Evolutionary conservation across 2,329 filamentous ascomycete species (phyloP), one percentile per base, ranked within the genome.

Genomic region (Tolypocladium amazonense): DNA sequence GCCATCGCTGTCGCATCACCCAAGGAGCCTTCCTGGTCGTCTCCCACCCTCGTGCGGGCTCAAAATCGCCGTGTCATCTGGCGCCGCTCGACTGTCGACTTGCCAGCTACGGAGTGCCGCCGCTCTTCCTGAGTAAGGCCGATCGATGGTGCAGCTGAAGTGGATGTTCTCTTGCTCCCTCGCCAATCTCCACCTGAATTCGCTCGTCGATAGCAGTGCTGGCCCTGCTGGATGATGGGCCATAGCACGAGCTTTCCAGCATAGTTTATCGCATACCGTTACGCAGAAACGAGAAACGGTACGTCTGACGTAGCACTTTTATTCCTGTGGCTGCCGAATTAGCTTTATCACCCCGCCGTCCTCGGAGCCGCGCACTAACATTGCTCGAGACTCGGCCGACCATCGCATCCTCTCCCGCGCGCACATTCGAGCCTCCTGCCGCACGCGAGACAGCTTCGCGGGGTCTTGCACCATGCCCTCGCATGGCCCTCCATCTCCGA

Each of bases 401-500:
- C 37, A 15, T 20, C 39, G 25, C 20, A n/a, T n/a, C 37, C 55
- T 37, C 54, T 18, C 38, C 15, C 25, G 11, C 55, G 55, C 58
- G 45, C 52, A 14, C 18, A 25, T 6, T n/a, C 43, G 30, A 45
- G 23, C n/a, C 30, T 14, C 56, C 20, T 35, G 18, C 30, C 35
- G 56, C 20, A 14, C 18, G 27, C 43, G 45, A 52, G 35, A 47
- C 45, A 23, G 39, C 25, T 38, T 27, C 56, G 30, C 52, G 11
- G 43, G 56, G 56, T 45, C 41, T 50, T 54, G 68, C 65, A 71
- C 61, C 60, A 74, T 74, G 72, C 69, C 71, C 65, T 66, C 70
- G 66, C 65, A 81, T 80, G 80, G 76, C 76, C 78, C 81, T 68
- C 76, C 78, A 61, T 80, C 80, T 61, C 78, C 79, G 65, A 74